A percentile compares a stretch with the other conserved stretches of the same genome.
phyloP scores from a whole-genome alignment of 352 stramenopile genomes.

The Blastocystis sp. region DNA sequence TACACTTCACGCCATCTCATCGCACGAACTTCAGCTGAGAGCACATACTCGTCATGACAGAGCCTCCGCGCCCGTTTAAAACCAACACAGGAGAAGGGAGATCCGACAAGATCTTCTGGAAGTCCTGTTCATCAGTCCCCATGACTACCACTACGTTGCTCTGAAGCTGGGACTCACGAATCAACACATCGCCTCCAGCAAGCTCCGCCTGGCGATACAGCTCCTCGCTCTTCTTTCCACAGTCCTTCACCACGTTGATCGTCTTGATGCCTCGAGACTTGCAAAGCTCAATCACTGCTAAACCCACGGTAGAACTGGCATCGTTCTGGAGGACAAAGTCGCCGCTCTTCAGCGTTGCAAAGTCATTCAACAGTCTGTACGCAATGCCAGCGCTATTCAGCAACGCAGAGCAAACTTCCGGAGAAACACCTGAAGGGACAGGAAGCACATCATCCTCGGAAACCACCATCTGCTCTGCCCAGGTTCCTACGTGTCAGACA shows the following conservation, averaged over 20 bases:
- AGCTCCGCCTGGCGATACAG: constrained; percentile 74
- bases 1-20: neutral
- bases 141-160: neutral
- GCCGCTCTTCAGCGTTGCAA: constrained; percentile 72
- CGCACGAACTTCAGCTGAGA: neutral
- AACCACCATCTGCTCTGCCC: constrained; percentile 23
- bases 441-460: constrained; percentile 59
- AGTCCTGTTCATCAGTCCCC: constrained; percentile 70
- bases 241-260: constrained; percentile 73
- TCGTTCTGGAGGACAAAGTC: constrained; percentile 83
- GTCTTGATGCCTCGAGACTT: constrained; percentile 78
- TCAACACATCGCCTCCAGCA: constrained; percentile 74
- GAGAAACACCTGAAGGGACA: constrained; percentile 70
- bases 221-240: constrained; percentile 68
- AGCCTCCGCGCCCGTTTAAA: constrained; percentile 75
- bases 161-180: constrained; percentile 70
- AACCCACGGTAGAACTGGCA: constrained; percentile 77
- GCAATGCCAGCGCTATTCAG: constrained; percentile 75
- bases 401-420: constrained; percentile 76
- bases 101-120: constrained; percentile 76
- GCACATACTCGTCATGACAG: neutral
- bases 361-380: constrained; percentile 78
- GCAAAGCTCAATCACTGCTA: constrained; percentile 80
- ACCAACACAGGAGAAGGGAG: constrained; percentile 76
- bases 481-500: constrained; percentile 54